These are phyloP conservation scores for Podospora didyma DNA, from an alignment of 495 filamentous ascomycete genomes.

Conservation along the genomic window DNA sequence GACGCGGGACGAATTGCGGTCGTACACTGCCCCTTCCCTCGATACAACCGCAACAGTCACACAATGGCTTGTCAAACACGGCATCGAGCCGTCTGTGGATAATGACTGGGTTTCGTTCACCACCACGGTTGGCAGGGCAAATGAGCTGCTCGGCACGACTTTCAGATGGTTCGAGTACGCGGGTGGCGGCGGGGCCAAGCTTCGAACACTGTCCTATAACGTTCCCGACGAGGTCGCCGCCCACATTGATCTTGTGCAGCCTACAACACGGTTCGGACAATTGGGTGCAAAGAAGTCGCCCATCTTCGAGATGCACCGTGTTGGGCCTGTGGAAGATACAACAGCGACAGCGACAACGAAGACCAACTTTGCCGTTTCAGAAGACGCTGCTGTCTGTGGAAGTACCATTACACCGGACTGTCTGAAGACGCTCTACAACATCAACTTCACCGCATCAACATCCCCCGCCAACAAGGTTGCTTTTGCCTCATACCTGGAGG, in stretches of 20 bases:
- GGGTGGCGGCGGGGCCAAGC: conserved; percentile 31
- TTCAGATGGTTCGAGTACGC: conserved; percentile 41
- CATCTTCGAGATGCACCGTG: conserved; percentile 24
- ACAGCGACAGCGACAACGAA: conserved; percentile 4
- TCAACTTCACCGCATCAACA: conserved; percentile 31
- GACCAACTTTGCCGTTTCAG: conserved; percentile 5
- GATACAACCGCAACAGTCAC: conserved; percentile 36
- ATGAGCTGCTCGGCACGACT: conserved; percentile 44
- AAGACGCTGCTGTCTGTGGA: conserved; percentile 30
- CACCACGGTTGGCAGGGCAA: conserved; percentile 42
- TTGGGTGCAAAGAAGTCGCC: conserved; percentile 24
- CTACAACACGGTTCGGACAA: conserved; percentile 59
- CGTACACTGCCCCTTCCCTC: conserved; percentile 47
- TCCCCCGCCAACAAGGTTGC: conserved; percentile 27
- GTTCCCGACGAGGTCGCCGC: conserved; percentile 56
- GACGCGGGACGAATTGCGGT: conserved; percentile 48
- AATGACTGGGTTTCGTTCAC: conserved; percentile 46
- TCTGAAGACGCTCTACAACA: conserved; percentile 55
- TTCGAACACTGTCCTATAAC: conserved; percentile 61
- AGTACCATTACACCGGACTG: conserved; percentile 54
- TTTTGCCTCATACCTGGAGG: conserved; percentile 44
- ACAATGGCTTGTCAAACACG: conserved; percentile 48
- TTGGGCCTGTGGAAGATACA: conserved; percentile 3
- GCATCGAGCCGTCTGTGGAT: conserved; percentile 44
- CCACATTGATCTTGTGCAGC: conserved; percentile 62